A percentile compares a stretch with the other conserved stretches of the same genome.
Evolutionary conservation across 2,329 filamentous ascomycete species (phyloP).

Genomic region (Beauveria varroae): DNA sequence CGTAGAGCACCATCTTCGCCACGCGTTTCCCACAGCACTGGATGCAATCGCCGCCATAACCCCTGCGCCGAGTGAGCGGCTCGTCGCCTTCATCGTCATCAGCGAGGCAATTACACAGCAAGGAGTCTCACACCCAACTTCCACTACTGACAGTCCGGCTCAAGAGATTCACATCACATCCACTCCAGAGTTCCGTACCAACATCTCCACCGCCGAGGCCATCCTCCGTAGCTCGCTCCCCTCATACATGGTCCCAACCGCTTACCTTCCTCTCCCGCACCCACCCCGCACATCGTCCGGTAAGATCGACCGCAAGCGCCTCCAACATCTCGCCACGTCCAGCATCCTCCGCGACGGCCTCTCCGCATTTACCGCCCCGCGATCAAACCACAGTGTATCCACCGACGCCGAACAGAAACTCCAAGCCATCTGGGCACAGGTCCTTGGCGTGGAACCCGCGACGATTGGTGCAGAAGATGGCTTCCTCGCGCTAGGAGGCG

Average conservation of each 20-base stretch:
- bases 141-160: neutral
- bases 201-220: neutral
- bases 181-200: neutral
- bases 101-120: neutral
- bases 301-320: neutral
- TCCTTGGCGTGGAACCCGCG: neutral
- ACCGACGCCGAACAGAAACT: neutral
- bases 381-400: no score
- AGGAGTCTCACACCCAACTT: neutral
- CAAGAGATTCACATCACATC: neutral
- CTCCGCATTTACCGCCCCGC: neutral
- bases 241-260: neutral
- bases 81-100: neutral
- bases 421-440: neutral
- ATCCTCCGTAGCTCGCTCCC: neutral
- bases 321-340: neutral
- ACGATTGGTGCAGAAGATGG: slow-evolving; percentile 11
- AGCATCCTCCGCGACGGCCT: neutral
- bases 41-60: neutral
- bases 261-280: neutral
- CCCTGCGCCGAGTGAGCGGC: neutral
- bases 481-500: slow-evolving; percentile 14
- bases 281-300: neutral
- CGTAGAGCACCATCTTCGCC: slow-evolving; percentile 13
- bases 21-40: neutral